Base-by-base conservation (phyloP, 1,284 basidiomycete species). In the Grifola frondosa region DNA sequence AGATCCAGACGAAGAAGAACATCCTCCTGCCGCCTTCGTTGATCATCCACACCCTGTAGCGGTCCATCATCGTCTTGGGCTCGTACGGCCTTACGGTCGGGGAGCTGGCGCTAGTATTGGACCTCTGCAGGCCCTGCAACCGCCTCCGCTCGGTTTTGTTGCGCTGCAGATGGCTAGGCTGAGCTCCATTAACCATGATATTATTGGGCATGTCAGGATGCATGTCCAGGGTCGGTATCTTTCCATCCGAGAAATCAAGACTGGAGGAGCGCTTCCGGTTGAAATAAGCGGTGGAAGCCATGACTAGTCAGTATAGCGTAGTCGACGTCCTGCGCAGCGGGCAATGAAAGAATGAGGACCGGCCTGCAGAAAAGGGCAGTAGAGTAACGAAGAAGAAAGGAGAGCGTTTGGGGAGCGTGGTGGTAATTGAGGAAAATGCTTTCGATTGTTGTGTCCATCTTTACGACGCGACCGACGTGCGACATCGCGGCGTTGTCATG, bases 21-120 rank as follows among this genome's bases (percentile, higher is more conserved):
- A 93, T 49, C 41, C 80, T 74, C 37, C 79, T 75, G 13, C 84
- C 80, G 33, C 91, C 92, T 60, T 94, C 91, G 61, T 94, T 94
- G 61, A 93, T 89, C 86, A 91, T 88, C 91, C 92, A 95, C 22
- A 81, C 57, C 52, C 77, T 72, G 58, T 80, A 75, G 52, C 65
- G 77, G 50, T 80, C 71, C 31, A 58, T 57, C 42, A 67, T 59
- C 22, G 70, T 65, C 31, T 57, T 63, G 36, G 70, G 63, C 54
- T 66, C 58, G 36, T 57, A 59, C 3, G 70, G 67, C 3, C 56
- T 55, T 15, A 58, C 57, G n/a, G n/a, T n/a, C 19, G 54, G 56
- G 1, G 50, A 49, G 4, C 70, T 66, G 12, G 63, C 57, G 39
- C 58, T 63, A 5, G 70, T 78, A 33, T 69, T 68, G 4, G 76